Base-by-base conservation (phyloP, 1,139 yeast species). In the Hyphopichia wangnamkhiaoensis region DNA sequence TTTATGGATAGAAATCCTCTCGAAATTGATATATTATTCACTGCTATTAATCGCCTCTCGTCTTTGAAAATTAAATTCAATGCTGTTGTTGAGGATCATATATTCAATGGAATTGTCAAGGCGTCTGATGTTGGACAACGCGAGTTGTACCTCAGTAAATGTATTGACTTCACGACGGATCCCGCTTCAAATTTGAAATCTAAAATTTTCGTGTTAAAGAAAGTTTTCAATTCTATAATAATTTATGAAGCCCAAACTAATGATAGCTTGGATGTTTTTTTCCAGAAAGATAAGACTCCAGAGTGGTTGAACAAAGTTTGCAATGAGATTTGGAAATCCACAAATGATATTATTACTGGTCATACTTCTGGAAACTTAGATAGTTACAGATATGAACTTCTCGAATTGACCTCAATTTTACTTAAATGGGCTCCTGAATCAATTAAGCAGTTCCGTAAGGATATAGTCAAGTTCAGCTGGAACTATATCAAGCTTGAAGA, bases 401-500 rank as follows among this genome's bases (percentile, higher is more conserved):
- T 94, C 31, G 96, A 91, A 50, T 64, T 89, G 58, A 85, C 98
- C 0, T 82, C 96, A 0, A 65, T 86, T 37, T 64, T 93, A 34
- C 79, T 91, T 31, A 84, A 83, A 53, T 76, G 81, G 63, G 84
- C 89, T 2, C 80, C 96, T 0, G 60, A 67, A 1, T 60, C 73
- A 17, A 74, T 89, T 14, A 68, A 76, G 7, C 84, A 79, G n/a
- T 76, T 80, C 48, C 76, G 90, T 35, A 93, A 90, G 54, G 96
- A 90, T 51, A 80, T 93, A 34, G 88, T 93, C 61, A 90, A 89
- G 58, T 93, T 91, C 65, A 87, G 93, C 49, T 94, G 98, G 98
- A 87, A 87, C 50, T 88, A 84, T 54, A 85, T 93, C 54, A 89
- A 89, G 51, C 66, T 91, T 34, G 98, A 91, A 48, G 99, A 94